Percentiles rank a stretch among this genome's conserved stretches.
phyloP scores from a whole-genome alignment of 768 basidiomycete genomes.

The Mycena haematopus region DNA sequence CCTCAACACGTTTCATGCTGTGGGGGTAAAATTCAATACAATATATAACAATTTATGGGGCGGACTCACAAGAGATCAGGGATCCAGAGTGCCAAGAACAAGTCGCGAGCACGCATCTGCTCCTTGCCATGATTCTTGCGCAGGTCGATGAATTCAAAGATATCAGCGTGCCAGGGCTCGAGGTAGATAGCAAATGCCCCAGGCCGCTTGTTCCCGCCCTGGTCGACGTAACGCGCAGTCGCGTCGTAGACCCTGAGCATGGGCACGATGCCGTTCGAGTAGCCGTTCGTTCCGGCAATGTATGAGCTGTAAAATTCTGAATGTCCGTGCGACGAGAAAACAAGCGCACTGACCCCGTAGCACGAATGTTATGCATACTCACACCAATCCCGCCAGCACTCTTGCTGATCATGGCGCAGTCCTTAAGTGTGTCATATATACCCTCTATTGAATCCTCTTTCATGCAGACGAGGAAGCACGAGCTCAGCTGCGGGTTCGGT shows the following conservation, averaged over 20 bases:
- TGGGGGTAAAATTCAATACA: not conserved
- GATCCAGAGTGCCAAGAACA: constrained; percentile 99
- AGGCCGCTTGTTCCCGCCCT: constrained; percentile 98
- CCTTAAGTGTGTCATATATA: constrained; percentile 99
- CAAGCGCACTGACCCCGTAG: too few species aligned
- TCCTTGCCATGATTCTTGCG: constrained; percentile 99
- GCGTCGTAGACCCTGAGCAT: constrained; percentile 99
- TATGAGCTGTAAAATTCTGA: too few species aligned
- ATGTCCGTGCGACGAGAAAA: too few species aligned
- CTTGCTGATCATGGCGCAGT: constrained; percentile 99
- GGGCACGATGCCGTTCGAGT: constrained; percentile 98
- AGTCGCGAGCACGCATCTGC: constrained; percentile 94
- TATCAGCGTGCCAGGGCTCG: constrained; percentile 98
- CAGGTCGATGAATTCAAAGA: constrained; percentile 97
- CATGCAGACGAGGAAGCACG: constrained; percentile 98
- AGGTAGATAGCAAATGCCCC: constrained; percentile 99
- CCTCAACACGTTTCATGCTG: constrained; percentile 97
- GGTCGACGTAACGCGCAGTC: constrained; percentile 98
- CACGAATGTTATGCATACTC: constrained; percentile 94
- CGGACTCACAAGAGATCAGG: constrained; percentile 88
- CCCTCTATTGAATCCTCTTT: constrained; percentile 99
- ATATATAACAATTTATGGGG: not conserved
- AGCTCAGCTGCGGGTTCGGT: constrained; percentile 90
- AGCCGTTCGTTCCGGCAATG: constrained; percentile 98
- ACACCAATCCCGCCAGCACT: constrained; percentile 99